Evolutionary conservation across 2,329 filamentous ascomycete genomes (phyloP).

Genomic region (Xylariaceae sp.): DNA sequence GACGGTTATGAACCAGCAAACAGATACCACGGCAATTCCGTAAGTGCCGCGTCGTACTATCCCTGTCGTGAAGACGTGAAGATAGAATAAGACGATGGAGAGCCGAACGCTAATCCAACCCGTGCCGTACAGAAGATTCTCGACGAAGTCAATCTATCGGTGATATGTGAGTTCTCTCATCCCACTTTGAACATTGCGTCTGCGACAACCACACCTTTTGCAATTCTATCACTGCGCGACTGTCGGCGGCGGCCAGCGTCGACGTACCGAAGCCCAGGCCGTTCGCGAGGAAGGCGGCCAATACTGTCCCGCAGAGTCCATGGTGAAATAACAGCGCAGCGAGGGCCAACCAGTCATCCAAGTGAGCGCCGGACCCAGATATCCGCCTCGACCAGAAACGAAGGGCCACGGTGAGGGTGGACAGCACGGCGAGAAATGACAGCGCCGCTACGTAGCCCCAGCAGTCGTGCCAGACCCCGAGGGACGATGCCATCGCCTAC

Average conservation of each 20-base stretch:
- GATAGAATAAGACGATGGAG: slow-evolving; percentile 16
- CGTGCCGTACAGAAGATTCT: slow-evolving; percentile 14
- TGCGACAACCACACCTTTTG: slow-evolving; percentile 6
- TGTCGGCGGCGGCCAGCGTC: neutral
- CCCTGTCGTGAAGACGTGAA: slow-evolving; percentile 14
- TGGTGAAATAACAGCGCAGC: slow-evolving; percentile 13
- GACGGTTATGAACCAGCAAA: slow-evolving; percentile 30
- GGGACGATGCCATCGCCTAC: slow-evolving; percentile 23
- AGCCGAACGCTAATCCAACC: slow-evolving; percentile 14
- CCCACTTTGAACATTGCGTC: neutral
- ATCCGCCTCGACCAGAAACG: slow-evolving; percentile 18
- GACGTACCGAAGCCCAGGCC: slow-evolving; percentile 9
- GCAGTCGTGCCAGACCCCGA: slow-evolving; percentile 23
- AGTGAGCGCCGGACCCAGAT: slow-evolving; percentile 5
- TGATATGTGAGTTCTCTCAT: slow-evolving; percentile 1
- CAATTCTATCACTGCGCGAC: slow-evolving; percentile 1
- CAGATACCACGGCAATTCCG: slow-evolving; percentile 4
- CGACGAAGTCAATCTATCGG: slow-evolving; percentile 10
- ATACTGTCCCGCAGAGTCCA: slow-evolving; percentile 9
- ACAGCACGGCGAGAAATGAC: slow-evolving; percentile 12
- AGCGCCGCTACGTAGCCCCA: slow-evolving; percentile 16
- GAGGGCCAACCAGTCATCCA: slow-evolving; percentile 19
- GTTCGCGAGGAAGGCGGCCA: slow-evolving; percentile 11
- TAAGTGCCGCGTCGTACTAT: slow-evolving; percentile 11
- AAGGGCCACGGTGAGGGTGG: slow-evolving; percentile 13